Conservation (phyloP, 768 basidiomycete species). For the Mycena vulgaris region DNA sequence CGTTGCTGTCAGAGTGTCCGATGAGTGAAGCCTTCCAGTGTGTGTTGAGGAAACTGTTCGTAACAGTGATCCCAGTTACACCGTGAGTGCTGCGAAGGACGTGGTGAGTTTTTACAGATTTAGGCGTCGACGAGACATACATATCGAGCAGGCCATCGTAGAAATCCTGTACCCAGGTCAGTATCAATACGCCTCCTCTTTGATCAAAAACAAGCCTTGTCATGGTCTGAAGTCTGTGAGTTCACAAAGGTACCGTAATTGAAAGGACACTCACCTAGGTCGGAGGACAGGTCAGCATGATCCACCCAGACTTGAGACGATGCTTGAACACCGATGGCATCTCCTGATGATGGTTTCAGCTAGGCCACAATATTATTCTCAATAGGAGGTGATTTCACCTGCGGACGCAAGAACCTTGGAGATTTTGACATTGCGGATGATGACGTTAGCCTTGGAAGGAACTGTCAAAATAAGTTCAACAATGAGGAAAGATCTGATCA, state of each 20-base stretch:
- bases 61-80: constrained; percentile 56
- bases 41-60: constrained; percentile 57
- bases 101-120: constrained; percentile 46
- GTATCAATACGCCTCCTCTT: not conserved
- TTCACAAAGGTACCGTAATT: not conserved
- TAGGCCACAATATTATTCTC: not conserved
- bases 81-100: constrained; percentile 62
- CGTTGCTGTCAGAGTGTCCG: constrained; percentile 61
- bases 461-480: not conserved
- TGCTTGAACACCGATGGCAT: constrained; percentile 61
- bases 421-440: constrained; percentile 66
- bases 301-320: constrained; percentile 62
- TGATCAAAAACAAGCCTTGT: constrained; percentile 6
- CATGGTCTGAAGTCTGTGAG: not conserved
- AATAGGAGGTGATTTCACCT: constrained; percentile 41
- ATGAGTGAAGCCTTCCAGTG: constrained; percentile 64
- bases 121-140: constrained; percentile 1
- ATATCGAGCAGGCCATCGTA: not conserved
- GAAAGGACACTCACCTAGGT: constrained; percentile 41
- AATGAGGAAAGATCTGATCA: not conserved
- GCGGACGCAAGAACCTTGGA: constrained; percentile 61
- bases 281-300: constrained; percentile 61
- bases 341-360: constrained; percentile 32
- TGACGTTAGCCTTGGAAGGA: constrained; percentile 54
- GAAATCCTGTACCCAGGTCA: constrained; percentile 28